These are phyloP conservation scores for Neurospora sp. DNA, from an alignment of 495 filamentous ascomycete species.

Conservation along the genomic window DNA sequence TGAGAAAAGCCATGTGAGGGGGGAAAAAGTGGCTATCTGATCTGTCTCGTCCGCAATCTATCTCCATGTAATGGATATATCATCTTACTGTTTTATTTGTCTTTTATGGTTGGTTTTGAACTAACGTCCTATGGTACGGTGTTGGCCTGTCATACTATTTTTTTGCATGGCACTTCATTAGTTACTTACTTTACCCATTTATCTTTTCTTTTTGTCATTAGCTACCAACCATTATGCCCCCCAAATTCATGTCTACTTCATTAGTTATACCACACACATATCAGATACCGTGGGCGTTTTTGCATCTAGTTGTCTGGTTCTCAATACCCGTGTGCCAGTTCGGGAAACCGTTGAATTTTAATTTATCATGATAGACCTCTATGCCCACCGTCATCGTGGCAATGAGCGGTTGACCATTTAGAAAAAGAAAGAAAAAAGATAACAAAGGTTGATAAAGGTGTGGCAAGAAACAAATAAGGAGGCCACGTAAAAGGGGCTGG, in stretches of 20 bases:
- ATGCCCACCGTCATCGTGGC: not conserved
- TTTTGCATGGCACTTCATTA: not conserved
- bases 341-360: not conserved
- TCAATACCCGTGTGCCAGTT: not conserved
- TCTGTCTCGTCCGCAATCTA: not conserved
- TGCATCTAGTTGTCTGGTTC: not conserved
- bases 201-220: constrained; percentile 1
- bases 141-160: constrained; percentile 1
- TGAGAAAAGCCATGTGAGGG: not conserved
- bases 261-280: no score
- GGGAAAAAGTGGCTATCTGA: not conserved
- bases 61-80: not conserved
- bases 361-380: not conserved
- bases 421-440: not conserved
- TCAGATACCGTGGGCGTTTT: not conserved
- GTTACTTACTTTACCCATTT: not conserved
- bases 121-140: not conserved
- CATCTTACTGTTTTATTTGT: not conserved
- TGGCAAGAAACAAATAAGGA: not conserved
- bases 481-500: not conserved
- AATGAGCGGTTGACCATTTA: not conserved
- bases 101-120: not conserved
- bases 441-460: no score
- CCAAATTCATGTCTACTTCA: not conserved
- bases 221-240: not conserved